Evolutionary conservation across 371 early-diverging fungal species (phyloP), one percentile per base, ranked within the genome.

Genomic region (Circinella umbellata): DNA sequence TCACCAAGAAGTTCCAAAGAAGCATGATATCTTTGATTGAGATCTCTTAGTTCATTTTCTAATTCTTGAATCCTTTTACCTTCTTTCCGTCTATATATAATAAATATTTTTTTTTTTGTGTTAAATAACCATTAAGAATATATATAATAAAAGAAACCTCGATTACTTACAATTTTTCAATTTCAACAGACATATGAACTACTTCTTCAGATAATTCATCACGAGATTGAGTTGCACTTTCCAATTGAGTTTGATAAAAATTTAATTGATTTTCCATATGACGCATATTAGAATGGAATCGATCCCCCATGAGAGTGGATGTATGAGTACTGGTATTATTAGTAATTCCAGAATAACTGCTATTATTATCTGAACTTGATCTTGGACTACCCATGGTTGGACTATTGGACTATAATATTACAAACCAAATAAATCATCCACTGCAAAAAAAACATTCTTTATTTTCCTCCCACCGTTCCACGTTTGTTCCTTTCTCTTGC

Each of bases 1-100:
- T 96, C 96, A 15, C 97, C 97, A 49, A 97, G 76, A 74, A 97
- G 76, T 76, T 94, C 96, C 5, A 97, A 76, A 14, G 92, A 91
- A 6, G 93, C 90, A 60, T 86, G 80, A 70, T 96, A 92, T 63
- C 95, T 86, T 75, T 77, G 61, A 62, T 86, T 73, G 59, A 90
- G 66, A 55, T 87, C 73, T 67, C 80, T 62, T 37, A 70, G 37
- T 63, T 85, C 71, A n/a, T 69, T 63, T 36, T 81, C 69, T 7
- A 79, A 73, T 17, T 79, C 79, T 48, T 79, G 74, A 15, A 69
- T 59, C 15, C 67, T 74, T 48, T 69, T 76, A 7, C 37, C 27
- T 63, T 80, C 71, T 35, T 79, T 76, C 3, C 77, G 75, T 27
- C 77, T 76, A 49, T 14, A n/a, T 15, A 11, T 6, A 61, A 20